These are phyloP conservation scores for Lachnellula occidentalis DNA, from an alignment of 2,329 filamentous ascomycete genomes.

Conservation along the genomic window DNA sequence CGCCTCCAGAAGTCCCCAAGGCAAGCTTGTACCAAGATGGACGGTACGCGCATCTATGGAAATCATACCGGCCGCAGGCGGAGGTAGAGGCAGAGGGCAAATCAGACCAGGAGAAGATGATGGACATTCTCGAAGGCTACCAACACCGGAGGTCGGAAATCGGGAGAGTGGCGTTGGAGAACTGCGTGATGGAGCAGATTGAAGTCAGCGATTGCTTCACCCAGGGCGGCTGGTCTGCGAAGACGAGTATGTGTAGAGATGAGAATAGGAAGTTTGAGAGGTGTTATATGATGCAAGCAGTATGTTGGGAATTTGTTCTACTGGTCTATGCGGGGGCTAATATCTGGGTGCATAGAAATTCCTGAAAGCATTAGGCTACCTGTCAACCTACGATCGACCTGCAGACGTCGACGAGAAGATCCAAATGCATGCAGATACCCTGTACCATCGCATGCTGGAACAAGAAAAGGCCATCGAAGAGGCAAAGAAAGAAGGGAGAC, in stretches of 20 bases:
- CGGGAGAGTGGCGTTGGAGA: constrained; percentile 79
- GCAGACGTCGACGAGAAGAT: constrained; percentile 75
- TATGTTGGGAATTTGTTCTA: constrained; percentile 35
- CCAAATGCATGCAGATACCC: constrained; percentile 89
- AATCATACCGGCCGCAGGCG: constrained; percentile 71
- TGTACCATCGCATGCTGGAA: constrained; percentile 81
- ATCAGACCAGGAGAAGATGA: constrained; percentile 73
- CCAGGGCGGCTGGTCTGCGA: constrained; percentile 60
- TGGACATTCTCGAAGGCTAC: constrained; percentile 74
- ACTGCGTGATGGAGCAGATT: constrained; percentile 83
- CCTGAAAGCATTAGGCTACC: constrained; percentile 83
- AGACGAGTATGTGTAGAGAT: constrained; percentile 72
- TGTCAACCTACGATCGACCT: constrained; percentile 60
- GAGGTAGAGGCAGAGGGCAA: constrained; percentile 65
- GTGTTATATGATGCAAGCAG: constrained; percentile 84
- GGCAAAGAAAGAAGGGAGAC: constrained; percentile 57
- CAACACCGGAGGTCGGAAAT: constrained; percentile 77
- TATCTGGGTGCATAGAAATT: constrained; percentile 55
- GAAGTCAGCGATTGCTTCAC: constrained; percentile 79
- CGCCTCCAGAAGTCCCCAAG: constrained; percentile 19
- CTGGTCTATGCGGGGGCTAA: no score
- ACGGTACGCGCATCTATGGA: constrained; percentile 85
- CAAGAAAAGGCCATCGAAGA: constrained; percentile 73
- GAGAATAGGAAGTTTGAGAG: constrained; percentile 75
- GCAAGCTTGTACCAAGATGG: constrained; percentile 62